These are phyloP conservation scores for Karstenula rhodostoma DNA, from an alignment of 2,329 filamentous ascomycete species.

Conservation along the genomic window DNA sequence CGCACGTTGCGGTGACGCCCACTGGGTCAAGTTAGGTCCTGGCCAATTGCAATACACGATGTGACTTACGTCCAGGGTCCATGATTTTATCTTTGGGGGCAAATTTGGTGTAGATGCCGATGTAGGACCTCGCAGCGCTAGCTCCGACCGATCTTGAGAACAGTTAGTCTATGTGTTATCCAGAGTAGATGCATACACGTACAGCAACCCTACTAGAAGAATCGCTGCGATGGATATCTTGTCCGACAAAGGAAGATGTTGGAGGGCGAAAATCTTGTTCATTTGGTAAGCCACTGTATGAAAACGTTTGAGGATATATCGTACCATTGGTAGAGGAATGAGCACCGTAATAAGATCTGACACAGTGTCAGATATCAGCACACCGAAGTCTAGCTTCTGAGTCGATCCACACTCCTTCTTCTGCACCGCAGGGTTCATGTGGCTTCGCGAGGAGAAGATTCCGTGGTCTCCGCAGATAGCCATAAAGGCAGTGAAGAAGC, in stretches of 20 bases:
- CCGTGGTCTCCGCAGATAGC: constrained; percentile 15
- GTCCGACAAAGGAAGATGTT: constrained; percentile 6
- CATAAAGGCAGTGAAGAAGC: constrained; percentile 11
- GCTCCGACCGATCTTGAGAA: constrained; percentile 16
- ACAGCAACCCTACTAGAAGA: constrained; percentile 16
- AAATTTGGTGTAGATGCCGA: constrained; percentile 13
- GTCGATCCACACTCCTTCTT: constrained; percentile 7
- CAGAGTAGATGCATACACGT: neutral
- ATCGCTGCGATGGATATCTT: constrained; percentile 12
- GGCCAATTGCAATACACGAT: neutral
- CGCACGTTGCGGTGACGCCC: constrained; percentile 9
- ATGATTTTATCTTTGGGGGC: constrained; percentile 10
- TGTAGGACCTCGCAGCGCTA: constrained; percentile 16
- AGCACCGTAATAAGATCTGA: constrained; percentile 16
- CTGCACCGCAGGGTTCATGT: constrained; percentile 2
- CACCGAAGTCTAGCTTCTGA: constrained; percentile 4
- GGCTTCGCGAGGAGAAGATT: constrained; percentile 4
- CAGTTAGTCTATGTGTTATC: neutral
- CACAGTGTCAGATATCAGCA: constrained; percentile 10
- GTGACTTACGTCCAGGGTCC: constrained; percentile 11
- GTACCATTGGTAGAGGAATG: constrained; percentile 15
- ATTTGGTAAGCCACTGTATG: neutral
- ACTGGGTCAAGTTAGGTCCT: neutral
- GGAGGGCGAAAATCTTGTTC: constrained; percentile 10
- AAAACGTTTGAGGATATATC: neutral